These are phyloP conservation scores for Fistulifera pelliculosa DNA, from an alignment of 108 stramenopile species.

Conservation along the genomic window DNA sequence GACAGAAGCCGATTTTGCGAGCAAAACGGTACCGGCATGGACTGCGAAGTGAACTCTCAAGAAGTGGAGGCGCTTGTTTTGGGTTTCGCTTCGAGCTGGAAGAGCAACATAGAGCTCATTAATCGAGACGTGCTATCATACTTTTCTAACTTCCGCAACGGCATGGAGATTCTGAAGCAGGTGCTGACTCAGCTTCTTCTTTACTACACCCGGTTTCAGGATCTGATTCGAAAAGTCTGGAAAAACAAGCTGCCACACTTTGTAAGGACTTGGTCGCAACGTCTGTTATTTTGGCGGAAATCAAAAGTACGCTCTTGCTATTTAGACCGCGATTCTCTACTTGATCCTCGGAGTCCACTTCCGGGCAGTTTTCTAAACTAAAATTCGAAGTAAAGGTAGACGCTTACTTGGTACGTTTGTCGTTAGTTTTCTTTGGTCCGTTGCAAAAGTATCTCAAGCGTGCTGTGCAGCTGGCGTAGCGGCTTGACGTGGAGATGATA, in stretches of 20 bases:
- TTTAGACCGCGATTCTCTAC: no score
- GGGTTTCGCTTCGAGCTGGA: slow-evolving; percentile 93
- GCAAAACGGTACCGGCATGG: slow-evolving; percentile 27
- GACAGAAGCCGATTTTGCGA: slow-evolving; percentile 72
- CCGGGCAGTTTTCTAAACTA: no score
- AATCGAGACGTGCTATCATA: slow-evolving; percentile 92
- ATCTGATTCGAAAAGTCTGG: slow-evolving; percentile 86
- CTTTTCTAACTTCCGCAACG: slow-evolving; percentile 96
- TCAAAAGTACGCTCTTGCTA: slow-evolving; percentile 88
- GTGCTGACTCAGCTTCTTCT: slow-evolving; percentile 92
- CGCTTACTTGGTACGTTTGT: no score
- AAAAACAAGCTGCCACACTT: slow-evolving; percentile 79
- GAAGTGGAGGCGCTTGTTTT: slow-evolving; percentile 85
- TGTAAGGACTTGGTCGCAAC: slow-evolving; percentile 93
- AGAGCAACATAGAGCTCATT: slow-evolving; percentile 83
- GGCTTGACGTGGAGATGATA: no score
- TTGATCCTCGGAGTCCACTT: no score
- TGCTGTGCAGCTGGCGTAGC: no score
- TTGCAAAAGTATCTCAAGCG: no score
- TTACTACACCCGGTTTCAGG: slow-evolving; percentile 97
- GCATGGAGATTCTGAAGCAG: slow-evolving; percentile 98
- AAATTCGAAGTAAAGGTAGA: no score
- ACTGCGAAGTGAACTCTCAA: slow-evolving; percentile 66
- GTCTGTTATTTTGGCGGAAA: slow-evolving; percentile 88
- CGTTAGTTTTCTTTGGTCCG: no score